Evolutionary conservation across 371 early-diverging fungal species (phyloP).

Genomic region (Mortierella sp.): DNA sequence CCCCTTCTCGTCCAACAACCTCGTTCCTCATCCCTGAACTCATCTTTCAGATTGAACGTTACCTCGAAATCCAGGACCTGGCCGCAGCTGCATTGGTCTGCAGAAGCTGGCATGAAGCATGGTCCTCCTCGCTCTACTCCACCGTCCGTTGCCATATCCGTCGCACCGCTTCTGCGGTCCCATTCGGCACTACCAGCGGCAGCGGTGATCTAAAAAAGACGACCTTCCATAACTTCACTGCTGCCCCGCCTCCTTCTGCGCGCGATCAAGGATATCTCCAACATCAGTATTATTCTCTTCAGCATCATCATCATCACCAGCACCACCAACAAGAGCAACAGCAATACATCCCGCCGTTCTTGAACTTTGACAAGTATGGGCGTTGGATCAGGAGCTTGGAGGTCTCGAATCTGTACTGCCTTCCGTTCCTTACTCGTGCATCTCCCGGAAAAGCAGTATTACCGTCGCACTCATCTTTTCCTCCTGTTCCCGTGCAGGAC

Average conservation of each 20-base stretch:
- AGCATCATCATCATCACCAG: too few species aligned
- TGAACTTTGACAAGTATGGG: constrained; percentile 39
- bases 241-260: not conserved
- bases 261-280: constrained; percentile 10
- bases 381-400: constrained; percentile 43
- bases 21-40: constrained; percentile 50
- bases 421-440: constrained; percentile 10
- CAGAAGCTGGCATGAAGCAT: constrained; percentile 45
- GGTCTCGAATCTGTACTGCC: constrained; percentile 27
- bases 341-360: constrained; percentile 24
- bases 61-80: constrained; percentile 35
- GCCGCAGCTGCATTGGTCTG: constrained; percentile 41
- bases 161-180: not conserved
- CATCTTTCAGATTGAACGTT: constrained; percentile 39
- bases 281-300: constrained; percentile 11
- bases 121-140: constrained; percentile 45
- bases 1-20: constrained; percentile 4
- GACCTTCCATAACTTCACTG: not conserved
- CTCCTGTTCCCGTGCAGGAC: constrained; percentile 20
- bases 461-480: not conserved
- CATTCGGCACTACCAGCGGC: not conserved
- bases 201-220: not conserved
- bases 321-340: constrained; percentile 8
- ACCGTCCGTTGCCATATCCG: constrained; percentile 30
- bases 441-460: constrained; percentile 6